phyloP scores from a whole-genome alignment of 306 rosid genomes.

The Echinosophora koreensis region DNA sequence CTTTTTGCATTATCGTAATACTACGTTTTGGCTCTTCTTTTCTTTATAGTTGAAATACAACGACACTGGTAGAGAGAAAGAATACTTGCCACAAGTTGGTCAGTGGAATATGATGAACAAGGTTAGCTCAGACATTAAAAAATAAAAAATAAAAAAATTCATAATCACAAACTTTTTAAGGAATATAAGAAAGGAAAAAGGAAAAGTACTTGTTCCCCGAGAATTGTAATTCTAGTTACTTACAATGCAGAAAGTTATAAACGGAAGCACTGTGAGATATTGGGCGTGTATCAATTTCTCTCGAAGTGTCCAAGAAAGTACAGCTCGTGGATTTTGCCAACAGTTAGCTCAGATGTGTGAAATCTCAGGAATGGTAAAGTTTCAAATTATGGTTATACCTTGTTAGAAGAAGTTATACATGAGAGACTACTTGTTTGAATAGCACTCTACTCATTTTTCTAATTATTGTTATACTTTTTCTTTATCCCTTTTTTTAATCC shows the following conservation, averaged over 20 bases:
- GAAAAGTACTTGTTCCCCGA: not conserved
- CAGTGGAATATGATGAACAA: slow-evolving; percentile 68
- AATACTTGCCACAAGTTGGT: slow-evolving; percentile 61
- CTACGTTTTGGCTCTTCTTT: slow-evolving; percentile 19
- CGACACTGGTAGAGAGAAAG: slow-evolving; percentile 59
- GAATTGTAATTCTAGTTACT: slow-evolving; percentile 18
- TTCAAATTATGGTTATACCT: slow-evolving; percentile 21
- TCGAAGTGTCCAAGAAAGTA: slow-evolving; percentile 58
- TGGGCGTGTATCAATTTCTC: slow-evolving; percentile 70
- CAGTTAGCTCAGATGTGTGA: slow-evolving; percentile 69
- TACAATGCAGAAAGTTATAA: slow-evolving; percentile 60
- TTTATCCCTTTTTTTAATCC: not conserved
- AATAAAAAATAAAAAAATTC: not conserved
- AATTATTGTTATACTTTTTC: not conserved
- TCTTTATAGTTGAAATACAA: slow-evolving; percentile 52
- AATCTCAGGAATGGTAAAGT: slow-evolving; percentile 68
- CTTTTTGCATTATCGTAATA: slow-evolving; percentile 3
- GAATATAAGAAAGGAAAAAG: not conserved
- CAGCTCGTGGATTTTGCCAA: slow-evolving; percentile 64
- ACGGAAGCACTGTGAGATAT: slow-evolving; percentile 62
- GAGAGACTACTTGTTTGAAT: slow-evolving; percentile 1
- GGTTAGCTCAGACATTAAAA: slow-evolving; percentile 38
- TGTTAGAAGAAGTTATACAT: not conserved
- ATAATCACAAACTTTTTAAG: not conserved
- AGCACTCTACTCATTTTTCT: not conserved